phyloP scores from a whole-genome alignment of 139 green algal species.

The Coelastrella sp. region DNA sequence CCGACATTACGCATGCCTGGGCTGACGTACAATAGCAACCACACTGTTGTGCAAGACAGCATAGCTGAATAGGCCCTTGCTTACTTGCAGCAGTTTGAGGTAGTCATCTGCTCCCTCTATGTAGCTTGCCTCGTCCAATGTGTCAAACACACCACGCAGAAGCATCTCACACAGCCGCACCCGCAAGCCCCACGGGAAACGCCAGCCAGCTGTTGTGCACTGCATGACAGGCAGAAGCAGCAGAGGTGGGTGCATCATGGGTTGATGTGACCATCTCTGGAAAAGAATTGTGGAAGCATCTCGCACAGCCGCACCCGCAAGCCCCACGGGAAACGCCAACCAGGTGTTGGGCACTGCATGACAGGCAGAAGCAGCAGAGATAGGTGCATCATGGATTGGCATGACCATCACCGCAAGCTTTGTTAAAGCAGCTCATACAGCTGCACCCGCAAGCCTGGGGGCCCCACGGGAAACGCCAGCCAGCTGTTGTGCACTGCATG shows the following conservation, averaged over 20 bases:
- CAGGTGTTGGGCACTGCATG: no score
- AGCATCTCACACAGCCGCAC: slow-evolving; percentile 68
- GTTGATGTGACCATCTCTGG: background rate
- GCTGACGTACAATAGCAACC: background rate
- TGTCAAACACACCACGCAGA: slow-evolving; percentile 57
- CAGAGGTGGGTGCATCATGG: no score
- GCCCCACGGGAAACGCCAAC: no score
- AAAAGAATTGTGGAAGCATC: slow-evolving; percentile 59
- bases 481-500: no score
- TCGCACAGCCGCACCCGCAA: slow-evolving; percentile 60
- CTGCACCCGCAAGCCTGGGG: slow-evolving; percentile 12
- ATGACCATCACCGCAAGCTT: background rate
- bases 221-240: background rate
- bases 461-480: slow-evolving; percentile 58
- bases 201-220: slow-evolving; percentile 54
- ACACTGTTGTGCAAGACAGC: no score
- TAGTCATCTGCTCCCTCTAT: slow-evolving; percentile 60
- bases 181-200: slow-evolving; percentile 68
- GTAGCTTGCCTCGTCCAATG: slow-evolving; percentile 51
- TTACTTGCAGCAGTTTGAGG: slow-evolving; percentile 57
- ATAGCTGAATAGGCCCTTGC: background rate
- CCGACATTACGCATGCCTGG: slow-evolving; percentile 61
- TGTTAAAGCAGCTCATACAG: background rate
- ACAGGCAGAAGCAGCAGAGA: no score
- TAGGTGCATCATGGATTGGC: no score